Base-by-base conservation (phyloP, 495 filamentous ascomycete species). In the Lasiosphaeriaceae sp. region DNA sequence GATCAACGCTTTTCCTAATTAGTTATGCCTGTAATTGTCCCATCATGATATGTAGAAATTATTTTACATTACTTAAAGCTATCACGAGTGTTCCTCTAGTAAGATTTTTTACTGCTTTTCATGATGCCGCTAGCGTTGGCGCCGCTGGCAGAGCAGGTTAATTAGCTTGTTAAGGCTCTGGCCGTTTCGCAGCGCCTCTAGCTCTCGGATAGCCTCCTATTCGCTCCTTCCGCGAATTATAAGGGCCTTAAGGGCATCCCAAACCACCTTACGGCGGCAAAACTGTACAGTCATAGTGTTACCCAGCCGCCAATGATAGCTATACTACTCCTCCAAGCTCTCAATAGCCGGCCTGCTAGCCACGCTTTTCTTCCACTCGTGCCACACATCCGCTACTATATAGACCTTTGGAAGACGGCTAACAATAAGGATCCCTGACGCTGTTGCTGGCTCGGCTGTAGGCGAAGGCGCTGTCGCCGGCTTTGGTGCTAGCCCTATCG, bases 1-100 rank as follows among this genome's bases (percentile, higher is more conserved):
- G 46, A 21, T 48, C n/a, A n/a, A 48, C 46, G 46, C 46, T 48
- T 23, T 19, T 48, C 46, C 46, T 48, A 48, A 48, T 48, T 48
- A 48, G 46, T 48, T 20, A 48, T 26, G 8, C 46, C 46, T 48
- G 46, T 21, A 48, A 48, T 23, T 48, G 46, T n/a, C n/a, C n/a
- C n/a, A n/a, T n/a, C n/a, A n/a, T n/a, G n/a, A n/a, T n/a, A n/a
- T n/a, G n/a, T n/a, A n/a, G n/a, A n/a, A n/a, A n/a, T n/a, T n/a
- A n/a, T n/a, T n/a, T n/a, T n/a, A n/a, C 21, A 16, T 16, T 48
- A 48, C 21, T 23, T 48, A 6, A 20, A 26, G 46, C 22, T 48
- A 48, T 48, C 12, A 8, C 21, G 22, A 48, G 19, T 23, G 17
- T n/a, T 45, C 11, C 19, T 45, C 11, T 16, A 8, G 21, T 19